Percentiles rank a stretch among this genome's conserved stretches.
These are phyloP conservation scores for Malassezia sympodialis DNA, from an alignment of 1,284 basidiomycete genomes.

Conservation along the genomic window DNA sequence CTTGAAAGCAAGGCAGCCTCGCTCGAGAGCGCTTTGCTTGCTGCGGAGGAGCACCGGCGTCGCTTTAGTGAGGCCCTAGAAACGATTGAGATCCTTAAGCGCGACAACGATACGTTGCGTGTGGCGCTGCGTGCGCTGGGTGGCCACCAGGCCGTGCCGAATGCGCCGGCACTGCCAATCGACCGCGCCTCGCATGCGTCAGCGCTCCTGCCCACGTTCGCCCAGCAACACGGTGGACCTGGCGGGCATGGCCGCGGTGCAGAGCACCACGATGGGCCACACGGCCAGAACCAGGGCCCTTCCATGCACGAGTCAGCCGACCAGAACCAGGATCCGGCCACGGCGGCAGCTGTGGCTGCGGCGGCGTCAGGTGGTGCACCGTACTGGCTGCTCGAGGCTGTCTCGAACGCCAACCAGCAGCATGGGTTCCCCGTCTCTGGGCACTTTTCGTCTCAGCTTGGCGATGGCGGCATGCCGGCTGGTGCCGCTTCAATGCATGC, in stretches of 20 bases:
- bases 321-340: conserved; percentile 14
- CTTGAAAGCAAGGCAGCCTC: conserved; percentile 14
- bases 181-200: conserved; percentile 12
- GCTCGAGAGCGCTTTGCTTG: conserved; percentile 25
- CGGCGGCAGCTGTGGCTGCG: conserved; percentile 15
- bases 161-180: conserved; percentile 17
- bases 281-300: not conserved
- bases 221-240: conserved; percentile 3
- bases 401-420: conserved; percentile 17
- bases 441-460: conserved; percentile 16
- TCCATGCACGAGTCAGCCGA: conserved; percentile 10
- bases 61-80: conserved; percentile 28
- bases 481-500: conserved; percentile 5
- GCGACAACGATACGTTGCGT: conserved; percentile 32
- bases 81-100: conserved; percentile 33
- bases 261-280: conserved; percentile 10
- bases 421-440: conserved; percentile 14
- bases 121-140: conserved; percentile 35
- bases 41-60: conserved; percentile 29
- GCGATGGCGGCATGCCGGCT: not conserved
- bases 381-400: conserved; percentile 19
- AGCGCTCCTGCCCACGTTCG: conserved; percentile 4
- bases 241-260: conserved; percentile 1
- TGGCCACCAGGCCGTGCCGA: conserved; percentile 20
- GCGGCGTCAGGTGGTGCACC: conserved; percentile 16